Evolutionary conservation across 1,284 basidiomycete species (phyloP), one percentile per base, ranked within the genome.

Genomic region (Ceratobasidium sp.): DNA sequence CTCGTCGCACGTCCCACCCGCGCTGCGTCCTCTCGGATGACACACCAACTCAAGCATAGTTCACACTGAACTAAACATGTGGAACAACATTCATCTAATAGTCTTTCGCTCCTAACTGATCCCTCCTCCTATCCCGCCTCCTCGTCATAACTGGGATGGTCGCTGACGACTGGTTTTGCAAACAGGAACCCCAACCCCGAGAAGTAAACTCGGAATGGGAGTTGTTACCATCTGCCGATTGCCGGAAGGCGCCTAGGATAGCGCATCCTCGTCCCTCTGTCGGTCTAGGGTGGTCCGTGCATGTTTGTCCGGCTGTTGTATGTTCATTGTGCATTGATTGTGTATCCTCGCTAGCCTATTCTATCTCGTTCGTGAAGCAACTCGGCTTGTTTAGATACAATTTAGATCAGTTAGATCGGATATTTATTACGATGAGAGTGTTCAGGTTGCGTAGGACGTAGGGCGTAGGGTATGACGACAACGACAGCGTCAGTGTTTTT

Each of bases 41-140:
- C 80, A 86, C 79, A 78, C 81, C 82, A 81, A 82, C 85, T 82
- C 85, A 86, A 84, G 92, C 93, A 94, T 94, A 94, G 93, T 94
- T 94, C 92, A 94, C 91, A 89, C 92, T 90, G 92, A 94, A 90
- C 83, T 82, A 73, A 80, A 82, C 82, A 82, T 93, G 91, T 91
- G 89, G 89, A 91, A 81, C 88, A 86, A 84, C 83, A 87, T 85
- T 82, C 89, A 93, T 91, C 91, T 88, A 82, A 79, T 87, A 82
- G 92, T 95, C 92, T 94, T 93, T 93, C 91, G 92, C 91, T 92
- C 91, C 91, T 92, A 91, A 93, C 92, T 95, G 91, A 95, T 82
- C 77, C 78, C 73, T 72, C 64, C 75, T 75, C 77, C 73, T 44
- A 41, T 55, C 70, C 72, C 26, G 50, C 41, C 54, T 63, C 30